Evolutionary conservation across 805 yeast species (phyloP).

Genomic region (Nematodospora valgi): DNA sequence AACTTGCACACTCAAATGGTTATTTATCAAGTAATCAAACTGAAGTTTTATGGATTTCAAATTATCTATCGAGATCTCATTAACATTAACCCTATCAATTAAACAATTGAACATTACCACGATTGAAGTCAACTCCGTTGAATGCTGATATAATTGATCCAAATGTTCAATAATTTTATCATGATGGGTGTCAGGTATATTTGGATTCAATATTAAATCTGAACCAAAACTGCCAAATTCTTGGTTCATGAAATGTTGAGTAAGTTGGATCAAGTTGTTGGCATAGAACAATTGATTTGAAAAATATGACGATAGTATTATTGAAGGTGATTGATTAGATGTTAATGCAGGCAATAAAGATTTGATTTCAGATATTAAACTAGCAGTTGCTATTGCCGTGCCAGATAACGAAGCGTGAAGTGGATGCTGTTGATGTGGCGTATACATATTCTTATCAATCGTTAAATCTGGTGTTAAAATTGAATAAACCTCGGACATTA

Average conservation of each 20-base stretch:
- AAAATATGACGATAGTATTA: constrained; percentile 6
- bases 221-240: constrained; percentile 7
- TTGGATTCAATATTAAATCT: constrained; percentile 7
- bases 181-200: constrained; percentile 4
- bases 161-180: constrained; percentile 2
- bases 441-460: background rate
- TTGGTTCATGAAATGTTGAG: constrained; percentile 6
- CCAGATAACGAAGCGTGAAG: background rate
- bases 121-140: constrained; percentile 5
- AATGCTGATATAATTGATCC: constrained; percentile 2
- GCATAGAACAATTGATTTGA: constrained; percentile 11
- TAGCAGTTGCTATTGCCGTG: background rate
- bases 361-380: background rate
- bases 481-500: constrained; percentile 5
- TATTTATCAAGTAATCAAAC: constrained; percentile 9
- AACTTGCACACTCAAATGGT: constrained; percentile 8
- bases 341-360: constrained; percentile 3
- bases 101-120: constrained; percentile 6
- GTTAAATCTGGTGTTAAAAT: constrained; percentile 1
- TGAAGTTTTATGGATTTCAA: constrained; percentile 3
- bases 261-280: constrained; percentile 8
- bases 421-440: background rate
- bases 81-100: constrained; percentile 4
- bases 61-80: constrained; percentile 5
- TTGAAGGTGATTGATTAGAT: background rate